These are phyloP conservation scores for Omphalea diandra DNA, from an alignment of 441 rosid genomes.

Conservation along the genomic window DNA sequence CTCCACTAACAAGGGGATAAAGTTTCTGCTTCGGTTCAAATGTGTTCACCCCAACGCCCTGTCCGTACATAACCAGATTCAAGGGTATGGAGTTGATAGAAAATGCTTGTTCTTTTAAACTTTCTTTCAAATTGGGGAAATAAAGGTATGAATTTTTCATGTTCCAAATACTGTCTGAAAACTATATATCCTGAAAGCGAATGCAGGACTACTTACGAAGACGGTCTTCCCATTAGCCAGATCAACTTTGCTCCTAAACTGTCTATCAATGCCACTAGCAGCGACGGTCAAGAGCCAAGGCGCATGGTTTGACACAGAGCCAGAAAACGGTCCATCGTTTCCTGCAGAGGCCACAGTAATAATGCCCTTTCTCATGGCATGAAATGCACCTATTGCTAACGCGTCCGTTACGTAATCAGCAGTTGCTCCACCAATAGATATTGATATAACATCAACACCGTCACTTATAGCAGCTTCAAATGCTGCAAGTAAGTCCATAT, in stretches of 20 bases:
- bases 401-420: constrained; percentile 43
- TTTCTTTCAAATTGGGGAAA: no score
- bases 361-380: constrained; percentile 80
- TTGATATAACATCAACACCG: constrained; percentile 77
- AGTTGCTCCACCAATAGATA: constrained; percentile 62
- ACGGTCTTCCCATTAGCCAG: constrained; percentile 57
- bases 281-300: constrained; percentile 73
- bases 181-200: not conserved
- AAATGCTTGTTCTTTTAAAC: not conserved
- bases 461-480: constrained; percentile 73
- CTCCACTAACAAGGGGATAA: constrained; percentile 70
- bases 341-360: constrained; percentile 70
- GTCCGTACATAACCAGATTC: not conserved
- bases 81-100: not conserved
- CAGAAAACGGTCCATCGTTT: constrained; percentile 59
- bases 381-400: constrained; percentile 71
- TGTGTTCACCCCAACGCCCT: constrained; percentile 69
- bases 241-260: constrained; percentile 53
- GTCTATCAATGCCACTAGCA: constrained; percentile 61
- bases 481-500: constrained; percentile 85
- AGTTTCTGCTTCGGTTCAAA: constrained; percentile 52
- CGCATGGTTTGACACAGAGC: constrained; percentile 59
- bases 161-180: not conserved
- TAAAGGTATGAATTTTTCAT: not conserved
- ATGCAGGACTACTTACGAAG: constrained; percentile 37